These are phyloP conservation scores for Apiospora pterosperma DNA, from an alignment of 2,329 filamentous ascomycete species.

Conservation along the genomic window DNA sequence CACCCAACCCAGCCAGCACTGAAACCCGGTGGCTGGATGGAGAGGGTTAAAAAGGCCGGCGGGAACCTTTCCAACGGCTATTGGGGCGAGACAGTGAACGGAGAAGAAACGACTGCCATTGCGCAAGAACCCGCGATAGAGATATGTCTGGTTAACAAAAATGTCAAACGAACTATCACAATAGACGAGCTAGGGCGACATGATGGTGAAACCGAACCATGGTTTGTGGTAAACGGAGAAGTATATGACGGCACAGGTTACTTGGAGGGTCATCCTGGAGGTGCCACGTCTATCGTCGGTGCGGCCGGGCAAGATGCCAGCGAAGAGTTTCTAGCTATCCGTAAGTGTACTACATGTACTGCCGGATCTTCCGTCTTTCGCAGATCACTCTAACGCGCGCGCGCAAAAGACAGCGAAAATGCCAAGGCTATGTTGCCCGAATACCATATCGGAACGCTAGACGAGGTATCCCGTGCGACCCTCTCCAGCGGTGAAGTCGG, in stretches of 20 bases:
- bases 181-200: slow-evolving; percentile 71
- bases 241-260: slow-evolving; percentile 86
- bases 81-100: slow-evolving; percentile 73
- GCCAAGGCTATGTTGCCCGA: slow-evolving; percentile 85
- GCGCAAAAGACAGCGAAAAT: slow-evolving; percentile 72
- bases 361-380: background rate
- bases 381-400: slow-evolving; percentile 21
- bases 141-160: slow-evolving; percentile 74
- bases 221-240: slow-evolving; percentile 86
- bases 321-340: slow-evolving; percentile 90
- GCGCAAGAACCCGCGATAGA: slow-evolving; percentile 52
- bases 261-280: slow-evolving; percentile 79
- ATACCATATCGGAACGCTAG: slow-evolving; percentile 81
- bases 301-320: slow-evolving; percentile 79
- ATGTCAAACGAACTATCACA: slow-evolving; percentile 59
- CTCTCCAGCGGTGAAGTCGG: slow-evolving; percentile 41
- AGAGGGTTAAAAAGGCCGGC: slow-evolving; percentile 77
- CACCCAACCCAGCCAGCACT: slow-evolving; percentile 82
- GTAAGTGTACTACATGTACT: slow-evolving; percentile 55
- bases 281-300: slow-evolving; percentile 77
- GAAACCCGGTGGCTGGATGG: slow-evolving; percentile 88
- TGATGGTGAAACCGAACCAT: slow-evolving; percentile 62
- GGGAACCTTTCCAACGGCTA: slow-evolving; percentile 77
- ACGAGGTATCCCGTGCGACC: slow-evolving; percentile 51
- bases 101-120: slow-evolving; percentile 39